Percentiles rank a stretch among this genome's conserved stretches.
Evolutionary conservation across 1,284 basidiomycete species (phyloP).

Genomic region (Trichosporon sp.): DNA sequence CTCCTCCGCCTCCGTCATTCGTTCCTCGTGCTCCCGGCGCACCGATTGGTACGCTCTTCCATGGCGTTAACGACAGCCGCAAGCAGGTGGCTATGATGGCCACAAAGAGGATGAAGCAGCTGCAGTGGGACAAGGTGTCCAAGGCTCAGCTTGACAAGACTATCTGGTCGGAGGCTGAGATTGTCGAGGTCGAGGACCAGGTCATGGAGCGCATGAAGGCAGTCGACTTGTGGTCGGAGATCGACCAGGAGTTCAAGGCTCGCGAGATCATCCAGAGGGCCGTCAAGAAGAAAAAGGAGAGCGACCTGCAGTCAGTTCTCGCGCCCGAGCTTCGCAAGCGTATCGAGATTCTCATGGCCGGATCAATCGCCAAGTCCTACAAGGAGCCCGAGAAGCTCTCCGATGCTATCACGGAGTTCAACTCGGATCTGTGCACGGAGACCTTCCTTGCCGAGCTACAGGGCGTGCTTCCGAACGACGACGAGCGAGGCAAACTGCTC

Average conservation of each 20-base stretch:
- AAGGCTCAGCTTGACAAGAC: constrained; percentile 77
- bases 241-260: constrained; percentile 98
- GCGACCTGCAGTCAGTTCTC: constrained; percentile 83
- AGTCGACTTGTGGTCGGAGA: constrained; percentile 87
- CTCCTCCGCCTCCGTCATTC: constrained; percentile 17
- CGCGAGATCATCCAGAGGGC: constrained; percentile 71
- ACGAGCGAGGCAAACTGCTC: constrained; percentile 88
- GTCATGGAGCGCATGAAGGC: constrained; percentile 71
- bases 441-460: constrained; percentile 80
- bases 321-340: constrained; percentile 83
- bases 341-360: constrained; percentile 84
- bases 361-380: constrained; percentile 58
- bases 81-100: constrained; percentile 84
- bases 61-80: constrained; percentile 51
- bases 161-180: constrained; percentile 69
- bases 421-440: constrained; percentile 75
- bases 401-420: constrained; percentile 74
- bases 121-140: constrained; percentile 97
- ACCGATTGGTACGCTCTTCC: constrained; percentile 34
- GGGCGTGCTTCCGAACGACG: constrained; percentile 77
- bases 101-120: constrained; percentile 89
- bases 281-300: constrained; percentile 62
- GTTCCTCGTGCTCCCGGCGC: constrained; percentile 35
- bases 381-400: constrained; percentile 77
- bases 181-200: constrained; percentile 60